Evolutionary conservation across 106 monocot genomes (phyloP).

Genomic region (Phalaenopsis equestris): DNA sequence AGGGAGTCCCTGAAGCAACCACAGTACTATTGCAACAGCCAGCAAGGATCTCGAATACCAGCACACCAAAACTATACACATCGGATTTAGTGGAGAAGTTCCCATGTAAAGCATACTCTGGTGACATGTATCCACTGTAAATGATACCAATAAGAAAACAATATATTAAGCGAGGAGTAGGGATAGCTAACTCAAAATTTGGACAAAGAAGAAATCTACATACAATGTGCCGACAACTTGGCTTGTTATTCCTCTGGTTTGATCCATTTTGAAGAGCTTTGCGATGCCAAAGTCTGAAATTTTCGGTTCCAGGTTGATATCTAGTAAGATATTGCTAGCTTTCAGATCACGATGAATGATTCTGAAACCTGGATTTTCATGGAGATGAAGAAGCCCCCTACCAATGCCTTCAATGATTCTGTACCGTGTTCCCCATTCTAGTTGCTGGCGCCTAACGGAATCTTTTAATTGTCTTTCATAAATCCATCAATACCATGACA

Average conservation of each 20-base stretch:
- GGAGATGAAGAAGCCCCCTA: slow-evolving; percentile 42
- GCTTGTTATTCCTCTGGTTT: no score
- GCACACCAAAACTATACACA: background rate
- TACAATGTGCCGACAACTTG: slow-evolving; percentile 9
- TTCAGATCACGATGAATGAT: slow-evolving; percentile 54
- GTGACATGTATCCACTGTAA: slow-evolving; percentile 7
- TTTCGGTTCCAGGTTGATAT: slow-evolving; percentile 37
- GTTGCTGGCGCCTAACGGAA: background rate
- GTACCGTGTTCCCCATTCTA: slow-evolving; percentile 31
- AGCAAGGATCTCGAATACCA: background rate
- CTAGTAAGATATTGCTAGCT: slow-evolving; percentile 37
- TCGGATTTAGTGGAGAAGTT: background rate
- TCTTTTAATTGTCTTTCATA: background rate
- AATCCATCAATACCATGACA: background rate
- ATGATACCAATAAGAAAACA: background rate
- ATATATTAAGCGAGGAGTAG: background rate
- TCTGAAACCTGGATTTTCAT: slow-evolving; percentile 32
- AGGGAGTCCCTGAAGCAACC: background rate
- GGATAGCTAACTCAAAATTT: background rate
- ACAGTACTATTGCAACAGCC: background rate
- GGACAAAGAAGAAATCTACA: background rate
- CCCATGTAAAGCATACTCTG: background rate
- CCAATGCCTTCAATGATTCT: slow-evolving; percentile 37
- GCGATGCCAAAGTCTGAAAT: slow-evolving; percentile 57
- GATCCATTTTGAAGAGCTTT: slow-evolving; percentile 18